phyloP scores from a whole-genome alignment of 2,329 filamentous ascomycete species.

The Verticillium nonalfalfae region DNA sequence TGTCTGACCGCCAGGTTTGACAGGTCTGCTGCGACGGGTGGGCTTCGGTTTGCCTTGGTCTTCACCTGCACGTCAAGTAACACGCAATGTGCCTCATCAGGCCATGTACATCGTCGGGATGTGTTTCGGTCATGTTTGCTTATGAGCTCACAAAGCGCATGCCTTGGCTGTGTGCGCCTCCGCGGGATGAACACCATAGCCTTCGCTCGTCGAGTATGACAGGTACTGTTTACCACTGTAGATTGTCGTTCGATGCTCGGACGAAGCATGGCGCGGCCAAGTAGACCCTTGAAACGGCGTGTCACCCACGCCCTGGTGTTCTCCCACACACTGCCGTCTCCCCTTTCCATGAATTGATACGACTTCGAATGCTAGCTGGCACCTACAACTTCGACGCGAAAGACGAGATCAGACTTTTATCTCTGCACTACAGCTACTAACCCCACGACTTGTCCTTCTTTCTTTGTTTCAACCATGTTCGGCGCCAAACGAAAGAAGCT shows the following conservation, averaged over 20 bases:
- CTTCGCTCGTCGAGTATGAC: not conserved
- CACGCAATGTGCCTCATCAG: not conserved
- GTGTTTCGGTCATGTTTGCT: not conserved
- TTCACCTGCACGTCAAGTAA: not conserved
- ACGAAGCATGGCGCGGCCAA: no score
- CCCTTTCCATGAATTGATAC: no score
- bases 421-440: not conserved
- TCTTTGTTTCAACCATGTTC: not conserved
- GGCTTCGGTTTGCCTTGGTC: not conserved
- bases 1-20: not conserved
- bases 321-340: no score
- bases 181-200: no score
- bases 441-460: not conserved
- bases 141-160: not conserved
- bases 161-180: not conserved
- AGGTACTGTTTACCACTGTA: no score
- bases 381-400: no score
- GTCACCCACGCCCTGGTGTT: no score
- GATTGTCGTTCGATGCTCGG: no score
- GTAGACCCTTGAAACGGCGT: no score
- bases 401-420: no score
- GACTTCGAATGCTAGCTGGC: no score
- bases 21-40: not conserved
- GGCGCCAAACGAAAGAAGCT: slow-evolving; percentile 3
- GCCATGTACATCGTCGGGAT: not conserved